Base-by-base conservation (phyloP, 257 asterid species). In the Ilex aquifolium region DNA sequence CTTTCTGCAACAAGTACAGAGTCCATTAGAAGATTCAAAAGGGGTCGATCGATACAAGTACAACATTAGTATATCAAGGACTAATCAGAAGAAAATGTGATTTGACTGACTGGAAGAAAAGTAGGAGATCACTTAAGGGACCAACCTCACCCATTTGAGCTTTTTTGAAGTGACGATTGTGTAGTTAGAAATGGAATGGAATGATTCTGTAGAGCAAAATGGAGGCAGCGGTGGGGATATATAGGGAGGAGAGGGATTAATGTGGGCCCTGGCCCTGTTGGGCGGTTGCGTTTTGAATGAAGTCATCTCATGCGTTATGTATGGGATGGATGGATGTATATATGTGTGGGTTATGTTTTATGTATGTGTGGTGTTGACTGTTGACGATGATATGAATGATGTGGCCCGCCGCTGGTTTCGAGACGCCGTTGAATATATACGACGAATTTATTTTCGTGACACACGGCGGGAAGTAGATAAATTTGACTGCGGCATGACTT, bases 111-210 rank as follows among this genome's bases (percentile, higher is more conserved):
- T 65, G 7, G 11, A 31, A 71, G 11, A 10, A 7, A 30, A 57
- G 40, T 31, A 32, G 49, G 39, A 66, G 59, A 21, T 21, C 27
- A 21, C 46, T 21, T 10, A 11, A 44, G 13, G 36, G n/a, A 10
- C 12, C 16, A 65, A 86, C 96, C 95, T 86, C 95, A 31, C 87
- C 96, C 92, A 88, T 88, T 64, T 62, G 67, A 52, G 32, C 60
- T 12, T 3, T 31, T 31, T 57, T 32, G 51, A 1, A 6, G 32
- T 50, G 48, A 29, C 53, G 29, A 13, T 62, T 49, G 17, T 10
- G 44, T 61, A 31, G 65, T 32, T 17, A 17, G n/a, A 63, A 66
- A 32, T 59, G 53, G 15, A 59, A 65, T 59, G 44, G 66, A 74
- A 69, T 56, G 76, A 76, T 70, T 36, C 77, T 83, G 88, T 77